Percentiles rank a stretch among this genome's conserved stretches.
Conservation (phyloP, 1,284 basidiomycete species). For the Inonotus obliquus region DNA sequence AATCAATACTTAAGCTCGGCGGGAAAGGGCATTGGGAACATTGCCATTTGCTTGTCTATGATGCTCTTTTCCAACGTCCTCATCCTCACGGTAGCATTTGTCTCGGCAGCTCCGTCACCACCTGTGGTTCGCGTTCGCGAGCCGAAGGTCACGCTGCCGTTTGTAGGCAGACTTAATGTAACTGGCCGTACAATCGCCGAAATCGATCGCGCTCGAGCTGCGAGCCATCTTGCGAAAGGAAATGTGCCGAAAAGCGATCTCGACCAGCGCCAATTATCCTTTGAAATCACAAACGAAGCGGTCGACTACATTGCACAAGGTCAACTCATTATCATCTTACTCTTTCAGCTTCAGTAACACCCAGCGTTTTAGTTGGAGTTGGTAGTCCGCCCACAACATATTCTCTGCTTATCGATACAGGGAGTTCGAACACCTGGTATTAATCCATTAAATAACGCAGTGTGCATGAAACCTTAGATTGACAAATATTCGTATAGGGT, state of each 20-base stretch:
- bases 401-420: slow-evolving; percentile 21
- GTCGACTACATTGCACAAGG: slow-evolving; percentile 7
- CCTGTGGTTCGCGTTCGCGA: slow-evolving; percentile 16
- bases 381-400: slow-evolving; percentile 19
- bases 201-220: slow-evolving; percentile 13
- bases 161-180: slow-evolving; percentile 13
- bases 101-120: neutral
- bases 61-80: neutral
- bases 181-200: slow-evolving; percentile 8
- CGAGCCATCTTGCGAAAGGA: neutral
- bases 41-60: neutral
- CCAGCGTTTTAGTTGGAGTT: slow-evolving; percentile 12
- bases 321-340: neutral
- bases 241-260: neutral
- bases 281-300: slow-evolving; percentile 14
- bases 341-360: neutral
- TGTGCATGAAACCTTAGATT: neutral
- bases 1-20: neutral
- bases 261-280: slow-evolving; percentile 5
- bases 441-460: too few relatives aligned
- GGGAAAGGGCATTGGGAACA: too few relatives aligned
- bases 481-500: neutral
- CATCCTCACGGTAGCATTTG: neutral
- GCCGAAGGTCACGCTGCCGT: slow-evolving; percentile 11
- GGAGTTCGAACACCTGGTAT: slow-evolving; percentile 22